Percentiles rank a stretch among this genome's conserved stretches.
Conservation (phyloP, 805 yeast genomes). For the Yamadazyma endophytica region DNA sequence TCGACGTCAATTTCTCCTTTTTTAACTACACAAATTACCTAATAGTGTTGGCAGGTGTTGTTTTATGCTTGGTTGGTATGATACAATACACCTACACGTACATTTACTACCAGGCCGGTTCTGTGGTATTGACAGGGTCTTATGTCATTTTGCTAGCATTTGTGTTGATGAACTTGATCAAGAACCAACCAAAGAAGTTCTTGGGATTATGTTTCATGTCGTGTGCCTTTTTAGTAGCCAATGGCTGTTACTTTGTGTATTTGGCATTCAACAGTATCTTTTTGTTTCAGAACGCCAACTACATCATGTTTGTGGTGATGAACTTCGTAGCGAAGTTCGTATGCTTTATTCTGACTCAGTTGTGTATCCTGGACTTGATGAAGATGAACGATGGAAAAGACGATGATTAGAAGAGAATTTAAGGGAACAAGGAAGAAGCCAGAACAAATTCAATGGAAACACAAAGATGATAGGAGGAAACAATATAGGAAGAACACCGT, state of each 20-base stretch:
- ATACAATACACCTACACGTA: slow-evolving; percentile 5
- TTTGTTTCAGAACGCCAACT: slow-evolving; percentile 3
- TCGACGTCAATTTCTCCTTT: background rate
- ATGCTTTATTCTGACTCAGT: slow-evolving; percentile 1
- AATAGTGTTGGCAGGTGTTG: slow-evolving; percentile 3
- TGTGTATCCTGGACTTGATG: background rate
- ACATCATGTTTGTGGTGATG: slow-evolving; percentile 7
- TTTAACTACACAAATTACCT: slow-evolving; percentile 2
- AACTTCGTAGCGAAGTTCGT: slow-evolving; percentile 6
- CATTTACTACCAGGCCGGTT: slow-evolving; percentile 9
- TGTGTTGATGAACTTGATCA: slow-evolving; percentile 1
- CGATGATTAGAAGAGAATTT: too few species aligned
- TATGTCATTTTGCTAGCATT: slow-evolving; percentile 1
- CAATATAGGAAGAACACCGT: too few species aligned
- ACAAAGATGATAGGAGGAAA: too few species aligned
- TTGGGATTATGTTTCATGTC: slow-evolving; percentile 1
- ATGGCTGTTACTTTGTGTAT: slow-evolving; percentile 6
- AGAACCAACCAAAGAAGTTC: slow-evolving; percentile 1
- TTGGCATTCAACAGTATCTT: slow-evolving; percentile 4
- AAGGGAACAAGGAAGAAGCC: too few species aligned
- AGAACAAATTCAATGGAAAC: too few species aligned
- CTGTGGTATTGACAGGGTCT: slow-evolving; percentile 4
- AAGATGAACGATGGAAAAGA: too few species aligned
- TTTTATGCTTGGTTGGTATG: slow-evolving; percentile 6
- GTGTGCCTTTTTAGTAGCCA: slow-evolving; percentile 2